Base-by-base conservation (phyloP, 2,329 filamentous ascomycete genomes). In the Monilinia polystroma region DNA sequence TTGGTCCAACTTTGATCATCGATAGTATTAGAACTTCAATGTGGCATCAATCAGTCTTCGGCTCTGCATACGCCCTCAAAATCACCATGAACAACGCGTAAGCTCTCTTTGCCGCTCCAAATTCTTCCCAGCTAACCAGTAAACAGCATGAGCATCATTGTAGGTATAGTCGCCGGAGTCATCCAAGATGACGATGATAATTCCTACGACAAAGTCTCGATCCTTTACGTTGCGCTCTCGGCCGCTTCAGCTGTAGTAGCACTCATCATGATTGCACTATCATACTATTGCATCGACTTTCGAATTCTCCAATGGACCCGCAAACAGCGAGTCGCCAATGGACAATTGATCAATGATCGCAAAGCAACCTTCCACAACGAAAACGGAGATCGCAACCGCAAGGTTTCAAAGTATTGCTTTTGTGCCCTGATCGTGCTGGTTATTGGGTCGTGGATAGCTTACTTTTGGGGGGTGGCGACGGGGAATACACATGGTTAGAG, bases 31-130 rank as follows among this genome's bases (percentile, higher is more conserved):
- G 86, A 20, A 87, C 85, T 0, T 81, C 81, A 0, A 82, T 88
- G 75, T 87, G 84, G 83, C 80, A 86, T 35, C 83, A 85, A 66
- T 83, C 83, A 2, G 83, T 86, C 0, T 88, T 88, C 67, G 86
- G 85, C 0, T 83, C 84, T 0, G 86, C 83, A 0, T 88, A 87
- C 68, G 80, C 84, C 0, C 75, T 87, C 66, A 88, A 88, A 67
- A 82, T 88, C 47, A 83, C 83, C 29, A 84, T 87, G 72, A 87
- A 88, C 72, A 88, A 88, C 66, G 78, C 79, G 79, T 80, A n/a
- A 43, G 54, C 18, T 2, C 8, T 10, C 12, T 10, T 2, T 16
- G 14, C 3, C 5, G 38, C 14, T 14, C 14, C 29, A 14, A 23
- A 4, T 4, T 6, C n/a, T 20, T 2, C 14, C n/a, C 10, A 4